These are phyloP conservation scores for Coemansia sp. DNA, from an alignment of 192 early-diverging fungal genomes.

Conservation along the genomic window DNA sequence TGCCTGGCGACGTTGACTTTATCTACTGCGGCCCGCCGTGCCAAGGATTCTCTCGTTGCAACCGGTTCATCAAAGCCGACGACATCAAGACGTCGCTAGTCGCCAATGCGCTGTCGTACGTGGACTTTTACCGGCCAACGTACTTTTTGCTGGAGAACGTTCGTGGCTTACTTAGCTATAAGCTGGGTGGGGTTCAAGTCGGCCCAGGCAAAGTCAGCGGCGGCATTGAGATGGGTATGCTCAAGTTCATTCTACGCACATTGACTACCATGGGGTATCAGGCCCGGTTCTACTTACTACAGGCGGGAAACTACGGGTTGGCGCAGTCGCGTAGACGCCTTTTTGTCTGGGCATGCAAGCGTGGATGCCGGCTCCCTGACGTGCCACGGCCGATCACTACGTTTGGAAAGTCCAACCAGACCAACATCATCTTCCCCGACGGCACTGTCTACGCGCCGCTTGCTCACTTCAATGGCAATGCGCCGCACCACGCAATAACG, in stretches of 20 bases:
- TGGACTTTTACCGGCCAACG: slow-evolving; percentile 67
- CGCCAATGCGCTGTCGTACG: slow-evolving; percentile 65
- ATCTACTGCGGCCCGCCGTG: slow-evolving; percentile 77
- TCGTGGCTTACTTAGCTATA: slow-evolving; percentile 59
- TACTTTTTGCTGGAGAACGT: slow-evolving; percentile 76
- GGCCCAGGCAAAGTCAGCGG: slow-evolving; percentile 56
- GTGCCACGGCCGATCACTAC: slow-evolving; percentile 62
- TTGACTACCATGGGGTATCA: slow-evolving; percentile 71
- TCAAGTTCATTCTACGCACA: slow-evolving; percentile 68
- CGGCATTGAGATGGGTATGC: slow-evolving; percentile 63
- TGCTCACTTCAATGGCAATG: slow-evolving; percentile 50
- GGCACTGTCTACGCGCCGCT: slow-evolving; percentile 49
- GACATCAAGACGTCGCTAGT: slow-evolving; percentile 70
- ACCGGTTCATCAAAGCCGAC: slow-evolving; percentile 62
- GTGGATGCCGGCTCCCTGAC: slow-evolving; percentile 57
- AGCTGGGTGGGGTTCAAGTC: slow-evolving; percentile 61
- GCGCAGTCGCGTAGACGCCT: slow-evolving; percentile 67
- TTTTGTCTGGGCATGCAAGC: slow-evolving; percentile 67
- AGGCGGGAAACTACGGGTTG: slow-evolving; percentile 65
- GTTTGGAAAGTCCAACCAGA: slow-evolving; percentile 49
- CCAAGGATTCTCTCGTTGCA: slow-evolving; percentile 69
- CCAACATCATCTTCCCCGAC: slow-evolving; percentile 52
- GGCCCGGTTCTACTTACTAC: slow-evolving; percentile 62
- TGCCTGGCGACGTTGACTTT: slow-evolving; percentile 65
- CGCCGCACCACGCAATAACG: slow-evolving; percentile 60